These are phyloP conservation scores for Mycena belliarum DNA, from an alignment of 768 basidiomycete species.

Conservation along the genomic window DNA sequence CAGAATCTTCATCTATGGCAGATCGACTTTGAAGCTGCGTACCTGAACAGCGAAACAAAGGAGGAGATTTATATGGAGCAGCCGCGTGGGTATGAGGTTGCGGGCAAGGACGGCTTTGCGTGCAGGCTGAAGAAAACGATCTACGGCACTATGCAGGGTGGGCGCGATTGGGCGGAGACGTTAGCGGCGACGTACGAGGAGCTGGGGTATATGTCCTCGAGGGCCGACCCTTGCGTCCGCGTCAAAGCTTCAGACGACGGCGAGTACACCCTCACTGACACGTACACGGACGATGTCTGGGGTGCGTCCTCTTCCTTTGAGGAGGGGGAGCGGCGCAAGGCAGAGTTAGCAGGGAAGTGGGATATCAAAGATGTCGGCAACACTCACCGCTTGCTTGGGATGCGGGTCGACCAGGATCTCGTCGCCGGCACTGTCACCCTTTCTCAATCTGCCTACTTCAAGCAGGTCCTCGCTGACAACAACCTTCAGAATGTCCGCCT, in stretches of 20 bases:
- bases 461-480: background rate
- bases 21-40: conserved; percentile 2
- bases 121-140: conserved; percentile 5
- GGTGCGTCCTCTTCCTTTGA: background rate
- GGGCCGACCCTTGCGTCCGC: conserved; percentile 11
- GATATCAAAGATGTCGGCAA: conserved; percentile 12
- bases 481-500: background rate
- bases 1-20: conserved; percentile 3
- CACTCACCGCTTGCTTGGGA: conserved; percentile 1
- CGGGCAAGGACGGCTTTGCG: conserved; percentile 2
- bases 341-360: conserved; percentile 6
- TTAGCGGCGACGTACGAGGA: conserved; percentile 9
- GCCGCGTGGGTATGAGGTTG: background rate
- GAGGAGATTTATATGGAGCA: conserved; percentile 3
- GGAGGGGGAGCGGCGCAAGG: background rate
- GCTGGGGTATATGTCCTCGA: conserved; percentile 1
- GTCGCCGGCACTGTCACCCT: background rate
- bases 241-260: conserved; percentile 1
- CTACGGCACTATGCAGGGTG: conserved; percentile 18
- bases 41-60: background rate
- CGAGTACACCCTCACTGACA: background rate
- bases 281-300: conserved; percentile 7
- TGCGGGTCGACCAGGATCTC: conserved; percentile 2
- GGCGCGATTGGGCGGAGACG: conserved; percentile 10
- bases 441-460: background rate